Evolutionary conservation across 2,329 filamentous ascomycete genomes (phyloP), one percentile per base, ranked within the genome.

Genomic region (Alternaria angustiovoidea): DNA sequence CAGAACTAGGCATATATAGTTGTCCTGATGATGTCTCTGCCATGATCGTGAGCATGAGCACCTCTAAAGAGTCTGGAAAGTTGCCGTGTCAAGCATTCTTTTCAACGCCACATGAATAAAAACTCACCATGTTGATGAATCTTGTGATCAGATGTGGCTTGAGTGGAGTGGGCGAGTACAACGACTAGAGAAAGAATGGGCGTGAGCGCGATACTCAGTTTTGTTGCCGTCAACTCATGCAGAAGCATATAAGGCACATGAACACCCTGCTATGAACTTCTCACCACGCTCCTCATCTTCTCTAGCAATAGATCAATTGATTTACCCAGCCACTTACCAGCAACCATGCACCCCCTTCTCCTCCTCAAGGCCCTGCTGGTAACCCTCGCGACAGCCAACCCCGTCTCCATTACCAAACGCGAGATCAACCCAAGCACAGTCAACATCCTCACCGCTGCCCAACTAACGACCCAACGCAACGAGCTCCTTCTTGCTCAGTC

Each of bases 401-500:
- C 65, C 2, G 26, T 67, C 22, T 36, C 30, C 30, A 32, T 16
- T 8, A 26, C 41, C 28, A 66, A 68, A 20, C 64, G 62, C 26
- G 44, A 41, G 14, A 39, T 68, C 49, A 65, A 66, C 30, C 65
- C 65, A 24, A 56, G 65, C 14, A 68, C 65, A 5, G 64, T 65
- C 36, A 68, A 68, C 20, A 18, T 36, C n/a, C 64, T 66, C 20
- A 68, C 65, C 1, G 54, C 61, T 3, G 61, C 44, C 12, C 59
- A 68, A 51, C 59, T 65, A 28, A 64, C 57, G 7, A 56, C 46
- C 2, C 65, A 68, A 42, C 64, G 62, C 38, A 63, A 57, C 49
- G 59, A 55, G 8, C 63, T 69, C 11, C 47, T 69, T 16, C 66
- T 63, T n/a, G 65, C 65, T 2, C 61, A 63, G 24, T 59, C 61